Base-by-base conservation (phyloP, 2,329 filamentous ascomycete species). In the Colletotrichum navitas region DNA sequence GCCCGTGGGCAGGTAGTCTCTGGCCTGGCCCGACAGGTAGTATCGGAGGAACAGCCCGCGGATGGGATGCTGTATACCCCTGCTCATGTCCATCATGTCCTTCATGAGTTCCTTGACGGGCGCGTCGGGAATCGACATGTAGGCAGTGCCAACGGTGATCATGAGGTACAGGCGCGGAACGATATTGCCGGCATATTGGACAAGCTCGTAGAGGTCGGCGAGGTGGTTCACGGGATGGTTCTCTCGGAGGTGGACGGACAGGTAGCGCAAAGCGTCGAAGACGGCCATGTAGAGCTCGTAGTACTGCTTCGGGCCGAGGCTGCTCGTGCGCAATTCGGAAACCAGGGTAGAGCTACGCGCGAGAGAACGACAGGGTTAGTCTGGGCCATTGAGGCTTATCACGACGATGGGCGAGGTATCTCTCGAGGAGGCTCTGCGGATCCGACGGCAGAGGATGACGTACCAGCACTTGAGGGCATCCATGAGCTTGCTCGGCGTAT, bases 11-110 rank as follows among this genome's bases (percentile, higher is more conserved):
- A 99, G 86, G 80, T 90, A 91, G 81, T 99, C 96, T 78, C 96
- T 89, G 49, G 96, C 95, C 84, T 99, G 96, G 47, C 96, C 95
- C 32, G 94, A 96, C 63, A 99, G 89, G 80, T 98, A 99, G 83
- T 99, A 99, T 79, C 96, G 91, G 78, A 99, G 84, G 81, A 99
- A 99, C 66, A 99, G 87, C 24, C 96, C 96, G 69, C 96, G 93
- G 74, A 98, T 95, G 21, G 96, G 96, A 82, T 99, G 96, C 79
- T 99, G 96, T 29, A 99, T 95, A 68, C 96, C 96, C 74, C 96
- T 90, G 83, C 94, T 98, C 96, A 99, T 99, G 83, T 99, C 96
- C 96, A 99, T 99, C 96, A 99, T 99, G 82, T 99, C 96, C 84
- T 99, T 99, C 96, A 99, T 99, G 74, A 99, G 94, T 85, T 99